Conservation (phyloP, 108 stramenopile species). For the Pseudonitzschia multiseries region DNA sequence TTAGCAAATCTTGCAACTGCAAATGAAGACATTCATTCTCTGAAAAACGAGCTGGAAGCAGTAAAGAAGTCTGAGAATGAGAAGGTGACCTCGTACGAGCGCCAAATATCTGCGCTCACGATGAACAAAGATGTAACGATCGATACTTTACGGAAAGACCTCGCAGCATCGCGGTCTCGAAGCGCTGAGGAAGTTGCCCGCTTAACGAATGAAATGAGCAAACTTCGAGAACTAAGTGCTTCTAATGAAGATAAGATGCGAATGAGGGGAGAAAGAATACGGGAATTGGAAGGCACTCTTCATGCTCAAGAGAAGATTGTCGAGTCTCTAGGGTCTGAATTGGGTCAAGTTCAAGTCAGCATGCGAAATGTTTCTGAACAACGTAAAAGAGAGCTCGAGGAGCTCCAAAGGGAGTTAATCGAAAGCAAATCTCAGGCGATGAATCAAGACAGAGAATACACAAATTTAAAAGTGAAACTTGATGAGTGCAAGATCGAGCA, state of each 20-base stretch:
- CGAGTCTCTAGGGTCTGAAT: slow-evolving; percentile 66
- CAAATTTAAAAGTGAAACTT: slow-evolving; percentile 55
- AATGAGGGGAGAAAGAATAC: slow-evolving; percentile 69
- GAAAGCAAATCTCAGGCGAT: slow-evolving; percentile 48
- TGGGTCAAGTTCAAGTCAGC: slow-evolving; percentile 75
- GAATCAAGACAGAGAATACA: slow-evolving; percentile 63
- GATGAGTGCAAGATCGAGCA: slow-evolving; percentile 66
- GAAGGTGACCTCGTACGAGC: slow-evolving; percentile 47
- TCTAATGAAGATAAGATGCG: slow-evolving; percentile 42
- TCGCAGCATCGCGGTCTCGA: slow-evolving; percentile 43
- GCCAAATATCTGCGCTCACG: slow-evolving; percentile 45
- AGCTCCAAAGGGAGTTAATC: slow-evolving; percentile 77
- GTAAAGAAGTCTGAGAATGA: slow-evolving; percentile 56
- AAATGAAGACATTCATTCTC: slow-evolving; percentile 16
- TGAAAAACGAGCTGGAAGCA: slow-evolving; percentile 47
- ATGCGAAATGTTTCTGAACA: slow-evolving; percentile 64
- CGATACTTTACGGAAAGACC: slow-evolving; percentile 66
- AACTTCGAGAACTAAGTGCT: slow-evolving; percentile 47
- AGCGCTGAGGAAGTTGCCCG: slow-evolving; percentile 43
- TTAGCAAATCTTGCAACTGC: slow-evolving; percentile 28
- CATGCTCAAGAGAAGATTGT: slow-evolving; percentile 77
- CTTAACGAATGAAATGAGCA: slow-evolving; percentile 35
- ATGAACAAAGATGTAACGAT: slow-evolving; percentile 67
- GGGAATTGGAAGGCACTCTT: slow-evolving; percentile 69
- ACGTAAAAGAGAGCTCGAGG: slow-evolving; percentile 75